A percentile compares a stretch with the other conserved stretches of the same genome.
Evolutionary conservation across 768 basidiomycete genomes (phyloP).

Genomic region (Chiua virens): DNA sequence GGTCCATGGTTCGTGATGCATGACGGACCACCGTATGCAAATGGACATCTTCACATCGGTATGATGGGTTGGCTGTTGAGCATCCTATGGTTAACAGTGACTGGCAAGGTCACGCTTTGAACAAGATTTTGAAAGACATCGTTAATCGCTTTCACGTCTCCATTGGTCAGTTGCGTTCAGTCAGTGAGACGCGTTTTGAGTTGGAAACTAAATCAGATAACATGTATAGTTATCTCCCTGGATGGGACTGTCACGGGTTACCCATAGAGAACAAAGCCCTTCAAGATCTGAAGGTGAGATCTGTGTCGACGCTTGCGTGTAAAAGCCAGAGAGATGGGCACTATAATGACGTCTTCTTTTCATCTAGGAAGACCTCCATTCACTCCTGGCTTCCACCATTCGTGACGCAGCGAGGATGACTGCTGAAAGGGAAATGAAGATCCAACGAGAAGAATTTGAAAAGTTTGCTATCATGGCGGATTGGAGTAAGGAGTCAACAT

Average conservation of each 20-base stretch:
- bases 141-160: constrained; percentile 87
- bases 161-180: constrained; percentile 78
- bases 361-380: constrained; percentile 52
- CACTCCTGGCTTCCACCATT: constrained; percentile 59
- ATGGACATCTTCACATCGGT: constrained; percentile 97
- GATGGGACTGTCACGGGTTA: constrained; percentile 98
- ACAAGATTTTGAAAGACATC: constrained; percentile 96
- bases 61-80: constrained; percentile 6
- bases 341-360: background rate
- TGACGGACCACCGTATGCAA: constrained; percentile 97
- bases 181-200: constrained; percentile 38
- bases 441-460: constrained; percentile 78
- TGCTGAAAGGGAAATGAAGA: constrained; percentile 69
- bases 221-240: constrained; percentile 78
- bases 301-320: background rate
- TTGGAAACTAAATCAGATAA: background rate
- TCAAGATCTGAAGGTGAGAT: constrained; percentile 65
- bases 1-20: constrained; percentile 82
- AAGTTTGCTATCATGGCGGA: constrained; percentile 91
- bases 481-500: constrained; percentile 71
- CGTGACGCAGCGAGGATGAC: constrained; percentile 69
- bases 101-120: constrained; percentile 83
- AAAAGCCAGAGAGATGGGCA: background rate
- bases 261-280: constrained; percentile 96
- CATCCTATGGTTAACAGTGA: background rate